Percentiles rank a stretch among this genome's conserved stretches.
These are phyloP conservation scores for Rhododendron williamsianum DNA, from an alignment of 148 eudicot genomes.

Conservation along the genomic window DNA sequence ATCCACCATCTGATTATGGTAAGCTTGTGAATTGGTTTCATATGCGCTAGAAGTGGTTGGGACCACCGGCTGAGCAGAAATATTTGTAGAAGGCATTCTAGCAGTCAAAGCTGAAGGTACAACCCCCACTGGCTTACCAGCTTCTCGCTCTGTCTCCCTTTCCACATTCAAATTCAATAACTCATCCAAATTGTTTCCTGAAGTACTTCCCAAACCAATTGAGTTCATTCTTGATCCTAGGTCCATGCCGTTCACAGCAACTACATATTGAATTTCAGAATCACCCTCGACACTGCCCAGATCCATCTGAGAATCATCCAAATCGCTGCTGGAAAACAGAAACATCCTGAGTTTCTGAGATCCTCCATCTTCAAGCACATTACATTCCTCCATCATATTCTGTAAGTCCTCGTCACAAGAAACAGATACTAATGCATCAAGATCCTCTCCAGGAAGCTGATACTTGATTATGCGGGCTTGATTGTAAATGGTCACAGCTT, in stretches of 20 bases:
- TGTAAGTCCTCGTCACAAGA: conserved; percentile 19
- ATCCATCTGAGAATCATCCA: conserved; percentile 16
- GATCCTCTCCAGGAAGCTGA: conserved; percentile 36
- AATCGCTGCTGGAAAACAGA: conserved; percentile 15
- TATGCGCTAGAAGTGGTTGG: conserved; percentile 20
- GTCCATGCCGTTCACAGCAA: conserved; percentile 21
- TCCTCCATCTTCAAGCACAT: conserved; percentile 13
- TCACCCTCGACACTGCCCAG: conserved; percentile 12
- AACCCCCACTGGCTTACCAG: conserved; percentile 9
- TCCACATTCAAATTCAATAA: conserved; percentile 26
- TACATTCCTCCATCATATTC: conserved; percentile 20
- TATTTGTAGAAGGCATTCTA: conserved; percentile 18
- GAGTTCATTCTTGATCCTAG: conserved; percentile 17
- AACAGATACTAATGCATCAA: conserved; percentile 18
- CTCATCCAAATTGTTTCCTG: conserved; percentile 29
- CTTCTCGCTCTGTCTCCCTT: conserved; percentile 14
- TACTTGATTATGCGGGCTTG: conserved; percentile 9
- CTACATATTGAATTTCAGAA: conserved; percentile 18
- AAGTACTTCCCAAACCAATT: conserved; percentile 37
- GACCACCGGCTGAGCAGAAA: conserved; percentile 31
- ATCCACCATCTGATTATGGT: conserved; percentile 30
- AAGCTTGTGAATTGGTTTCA: conserved; percentile 26
- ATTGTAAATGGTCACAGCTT: conserved; percentile 4
- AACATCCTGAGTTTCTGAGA: conserved; percentile 22
- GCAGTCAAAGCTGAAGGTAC: conserved; percentile 25